A percentile compares a stretch with the other conserved stretches of the same genome.
Evolutionary conservation across 164 flowering plant species (phyloP).

Genomic region (Aristolochia californica): DNA sequence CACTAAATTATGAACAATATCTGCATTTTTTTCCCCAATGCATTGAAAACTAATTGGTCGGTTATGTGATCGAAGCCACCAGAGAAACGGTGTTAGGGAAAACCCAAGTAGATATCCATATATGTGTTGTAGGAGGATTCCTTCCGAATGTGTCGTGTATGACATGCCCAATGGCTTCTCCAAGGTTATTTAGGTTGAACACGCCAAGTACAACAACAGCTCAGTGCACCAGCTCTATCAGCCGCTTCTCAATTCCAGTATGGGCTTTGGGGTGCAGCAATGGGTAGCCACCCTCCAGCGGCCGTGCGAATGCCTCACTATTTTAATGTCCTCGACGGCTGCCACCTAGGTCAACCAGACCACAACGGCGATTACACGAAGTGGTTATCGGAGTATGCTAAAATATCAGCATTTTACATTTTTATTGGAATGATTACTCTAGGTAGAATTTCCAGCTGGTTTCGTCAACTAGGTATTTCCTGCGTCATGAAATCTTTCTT

Average conservation of each 20-base stretch:
- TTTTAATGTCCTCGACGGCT: constrained; percentile 70
- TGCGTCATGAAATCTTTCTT: too few relatives aligned
- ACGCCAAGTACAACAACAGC: constrained; percentile 79
- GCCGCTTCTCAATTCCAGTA: constrained; percentile 58
- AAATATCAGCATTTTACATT: too few relatives aligned
- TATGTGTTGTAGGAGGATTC: constrained; percentile 67
- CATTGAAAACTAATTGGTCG: constrained; percentile 68
- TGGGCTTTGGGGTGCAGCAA: constrained; percentile 90
- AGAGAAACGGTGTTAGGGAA: constrained; percentile 58
- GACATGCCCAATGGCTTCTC: constrained; percentile 98
- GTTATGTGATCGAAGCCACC: constrained; percentile 72
- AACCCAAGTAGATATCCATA: constrained; percentile 30
- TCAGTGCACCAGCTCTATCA: constrained; percentile 70
- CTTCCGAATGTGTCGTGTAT: constrained; percentile 92
- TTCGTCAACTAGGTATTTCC: too few relatives aligned
- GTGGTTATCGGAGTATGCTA: too few relatives aligned
- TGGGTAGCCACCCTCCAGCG: constrained; percentile 92
- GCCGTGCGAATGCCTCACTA: constrained; percentile 87
- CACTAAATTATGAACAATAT: constrained; percentile 70
- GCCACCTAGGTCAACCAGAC: constrained; percentile 28
- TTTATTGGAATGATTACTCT: too few relatives aligned
- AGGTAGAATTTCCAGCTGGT: too few relatives aligned
- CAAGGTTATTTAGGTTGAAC: constrained; percentile 98
- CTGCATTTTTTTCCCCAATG: constrained; percentile 46
- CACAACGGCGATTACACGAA: too few relatives aligned